Evolutionary conservation across 805 yeast genomes (phyloP).

Genomic region (Huiozyma naganishii): DNA sequence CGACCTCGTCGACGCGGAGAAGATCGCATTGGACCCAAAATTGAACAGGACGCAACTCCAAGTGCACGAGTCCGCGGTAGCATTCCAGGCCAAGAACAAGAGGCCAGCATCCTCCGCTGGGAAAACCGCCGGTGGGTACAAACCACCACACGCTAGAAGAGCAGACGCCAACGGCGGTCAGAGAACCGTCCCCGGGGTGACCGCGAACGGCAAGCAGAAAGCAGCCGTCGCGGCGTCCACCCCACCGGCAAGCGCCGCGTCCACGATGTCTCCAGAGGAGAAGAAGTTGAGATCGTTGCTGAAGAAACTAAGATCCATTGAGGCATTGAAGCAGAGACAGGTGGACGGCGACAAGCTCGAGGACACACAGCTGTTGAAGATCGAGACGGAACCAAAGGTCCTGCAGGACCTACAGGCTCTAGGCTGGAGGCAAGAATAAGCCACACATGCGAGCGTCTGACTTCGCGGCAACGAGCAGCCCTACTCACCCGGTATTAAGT

Average conservation of each 20-base stretch:
- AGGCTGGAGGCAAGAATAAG: slow-evolving; percentile 48
- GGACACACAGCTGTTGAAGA: slow-evolving; percentile 85
- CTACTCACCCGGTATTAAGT: too few species aligned
- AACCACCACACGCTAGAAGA: slow-evolving; percentile 94
- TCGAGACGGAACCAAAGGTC: slow-evolving; percentile 74
- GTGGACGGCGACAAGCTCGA: slow-evolving; percentile 77
- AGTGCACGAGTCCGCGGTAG: slow-evolving; percentile 63
- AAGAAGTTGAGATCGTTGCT: slow-evolving; percentile 83
- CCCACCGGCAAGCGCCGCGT: slow-evolving; percentile 5
- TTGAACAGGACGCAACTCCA: slow-evolving; percentile 38
- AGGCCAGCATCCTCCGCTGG: slow-evolving; percentile 11
- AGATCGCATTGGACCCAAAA: slow-evolving; percentile 38
- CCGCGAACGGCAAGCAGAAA: slow-evolving; percentile 53
- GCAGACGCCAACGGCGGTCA: slow-evolving; percentile 20
- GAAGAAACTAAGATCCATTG: slow-evolving; percentile 94
- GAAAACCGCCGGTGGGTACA: slow-evolving; percentile 43
- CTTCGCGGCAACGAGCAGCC: too few species aligned
- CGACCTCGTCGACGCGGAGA: not conserved
- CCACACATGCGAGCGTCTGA: not conserved
- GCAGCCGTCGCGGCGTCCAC: not conserved
- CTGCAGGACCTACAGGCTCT: slow-evolving; percentile 60
- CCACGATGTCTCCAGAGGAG: slow-evolving; percentile 55
- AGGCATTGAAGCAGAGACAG: slow-evolving; percentile 75
- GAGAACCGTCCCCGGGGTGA: slow-evolving; percentile 44
- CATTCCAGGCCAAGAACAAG: slow-evolving; percentile 33